Evolutionary conservation across 768 basidiomycete species (phyloP), one percentile per base, ranked within the genome.

Genomic region (Auricularia heimuer): DNA sequence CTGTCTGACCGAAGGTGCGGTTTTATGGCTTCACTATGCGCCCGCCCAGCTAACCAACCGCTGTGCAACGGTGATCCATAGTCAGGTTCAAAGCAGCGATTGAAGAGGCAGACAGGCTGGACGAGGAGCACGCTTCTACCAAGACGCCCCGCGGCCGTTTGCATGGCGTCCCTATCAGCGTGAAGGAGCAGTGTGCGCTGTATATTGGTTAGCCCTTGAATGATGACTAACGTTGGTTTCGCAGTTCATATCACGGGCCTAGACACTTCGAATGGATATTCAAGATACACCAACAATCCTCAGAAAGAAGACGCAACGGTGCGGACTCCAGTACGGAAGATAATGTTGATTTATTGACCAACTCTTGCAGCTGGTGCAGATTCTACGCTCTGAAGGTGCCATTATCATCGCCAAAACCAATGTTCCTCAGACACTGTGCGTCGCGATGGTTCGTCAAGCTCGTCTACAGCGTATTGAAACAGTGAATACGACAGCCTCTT

Each of bases 91-190:
- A 78, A n/a, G 81, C 84, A 67, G 92, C 89, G 4, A 78, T 82
- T 37, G 73, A 80, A 64, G 81, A 82, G 64, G 91, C 89, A 0
- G 75, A 77, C 64, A 78, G 76, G 18, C 81, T 92, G 3, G 92
- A 94, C 71, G 74, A 75, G 21, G 85, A 90, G 64, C 89, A 86
- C 71, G 77, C 80, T 1, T 68, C 73, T 4, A 87, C 84, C 0
- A 81, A 81, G 63, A 78, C 73, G 66, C 68, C 90, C 61, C 82
- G 79, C 29, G 92, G 90, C 0, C 85, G 83, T 8, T 79, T 94
- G 44, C 92, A 93, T 73, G 92, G 92, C 45, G 83, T 94, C 44
- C 92, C 92, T 4, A 82, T 90, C 67, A 82, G 86, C 71, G 81
- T 90, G 73, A 90, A 94, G 74, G 92, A 94, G 69, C 82, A 82